Evolutionary conservation across 768 basidiomycete species (phyloP).

Genomic region (Hygrophorus pudorinus): DNA sequence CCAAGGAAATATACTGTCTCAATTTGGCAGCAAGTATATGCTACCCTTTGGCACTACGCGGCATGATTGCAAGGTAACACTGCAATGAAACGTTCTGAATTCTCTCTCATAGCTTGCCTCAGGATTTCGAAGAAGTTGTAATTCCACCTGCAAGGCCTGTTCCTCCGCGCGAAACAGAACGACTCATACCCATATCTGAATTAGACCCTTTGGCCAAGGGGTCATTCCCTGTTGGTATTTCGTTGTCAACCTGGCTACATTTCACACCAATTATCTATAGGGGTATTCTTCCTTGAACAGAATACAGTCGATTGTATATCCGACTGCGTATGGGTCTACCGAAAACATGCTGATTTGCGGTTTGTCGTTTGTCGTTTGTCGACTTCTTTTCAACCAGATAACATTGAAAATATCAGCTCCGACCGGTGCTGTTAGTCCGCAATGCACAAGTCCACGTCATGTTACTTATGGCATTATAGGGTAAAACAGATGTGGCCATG

Average conservation of each 20-base stretch:
- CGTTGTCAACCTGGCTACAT: background rate
- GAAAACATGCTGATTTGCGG: conserved; percentile 95
- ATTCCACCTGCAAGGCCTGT: conserved; percentile 78
- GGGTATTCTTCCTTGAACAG: conserved; percentile 84
- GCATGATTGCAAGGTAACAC: conserved; percentile 49
- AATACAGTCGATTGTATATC: conserved; percentile 91
- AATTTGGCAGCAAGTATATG: conserved; percentile 67
- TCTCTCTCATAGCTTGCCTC: conserved; percentile 4
- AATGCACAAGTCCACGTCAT: conserved; percentile 5
- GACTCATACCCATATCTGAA: conserved; percentile 58
- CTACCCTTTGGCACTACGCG: conserved; percentile 78
- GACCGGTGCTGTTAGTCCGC: conserved; percentile 82
- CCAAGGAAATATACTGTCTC: conserved; percentile 58
- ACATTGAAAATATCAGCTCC: conserved; percentile 49
- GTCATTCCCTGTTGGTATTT: conserved; percentile 65
- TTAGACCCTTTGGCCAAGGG: conserved; percentile 70
- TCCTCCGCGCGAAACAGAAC: conserved; percentile 63
- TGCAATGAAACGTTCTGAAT: background rate
- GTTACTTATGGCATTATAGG: conserved; percentile 35
- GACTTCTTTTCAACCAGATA: conserved; percentile 1
- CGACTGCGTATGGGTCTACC: conserved; percentile 87
- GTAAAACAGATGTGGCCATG: conserved; percentile 99
- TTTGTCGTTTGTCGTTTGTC: conserved; percentile 23
- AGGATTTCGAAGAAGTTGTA: conserved; percentile 81
- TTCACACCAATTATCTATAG: conserved; percentile 27